Base-by-base conservation (phyloP, 345 rosid species). In the Citrus maxima region DNA sequence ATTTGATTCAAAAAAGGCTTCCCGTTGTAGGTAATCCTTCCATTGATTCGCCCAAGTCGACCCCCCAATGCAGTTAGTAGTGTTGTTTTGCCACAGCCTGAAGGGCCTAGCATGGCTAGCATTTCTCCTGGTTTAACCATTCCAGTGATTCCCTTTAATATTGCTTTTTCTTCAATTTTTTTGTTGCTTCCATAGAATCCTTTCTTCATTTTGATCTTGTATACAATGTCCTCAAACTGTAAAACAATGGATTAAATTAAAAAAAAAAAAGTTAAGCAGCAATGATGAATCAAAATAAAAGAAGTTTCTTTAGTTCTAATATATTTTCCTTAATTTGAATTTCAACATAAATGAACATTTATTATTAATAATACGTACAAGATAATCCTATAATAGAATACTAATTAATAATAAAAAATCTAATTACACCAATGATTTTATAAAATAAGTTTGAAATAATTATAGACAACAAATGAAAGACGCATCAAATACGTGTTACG, bases 181-280 rank as follows among this genome's bases (percentile, higher is more conserved):
- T 74, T 67, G 60, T 78, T 81, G 42, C 69, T 69, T 54, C 67
- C 72, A 12, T 46, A 60, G 30, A 74, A 65, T 67, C 76, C 55
- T 38, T 83, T 81, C 25, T 77, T 75, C 32, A 77, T 56, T 30
- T 86, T 82, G 25, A 85, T 85, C 59, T 82, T 86, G 89, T 87
- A 89, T 8, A 78, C 78, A 25, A 87, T 82, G 58, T 90, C 90
- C 80, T 85, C 90, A 82, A 90, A 89, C 92, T 90, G 88, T 64
- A 61, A 24, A 54, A 35, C 42, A 54, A 40, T 61, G 28, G 58
- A 38, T 74, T 51, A 46, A 46, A 13, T 13, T 7, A 12, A 0
- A 12, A 3, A 13, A 42, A 42, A 46, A 59, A 32, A 54, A 22
- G 1, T 9, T n/a, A 7, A 59, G 25, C 24, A 59, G 63, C 63